Base-by-base conservation (phyloP, 495 filamentous ascomycete species). In the Glonium stellatum region DNA sequence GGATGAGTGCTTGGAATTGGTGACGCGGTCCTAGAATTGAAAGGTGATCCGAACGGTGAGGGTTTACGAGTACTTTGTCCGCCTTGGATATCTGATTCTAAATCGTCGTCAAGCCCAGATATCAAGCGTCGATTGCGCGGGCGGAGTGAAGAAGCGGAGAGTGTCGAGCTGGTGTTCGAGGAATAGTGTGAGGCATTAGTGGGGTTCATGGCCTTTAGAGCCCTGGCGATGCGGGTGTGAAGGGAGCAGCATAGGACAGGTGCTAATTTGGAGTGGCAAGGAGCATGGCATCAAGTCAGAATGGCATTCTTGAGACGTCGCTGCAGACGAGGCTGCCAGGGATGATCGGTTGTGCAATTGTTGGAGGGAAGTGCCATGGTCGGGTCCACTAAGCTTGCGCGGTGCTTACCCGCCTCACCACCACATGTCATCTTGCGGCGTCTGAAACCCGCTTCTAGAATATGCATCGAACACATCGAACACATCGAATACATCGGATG, bases 91-190 rank as follows among this genome's bases (percentile, higher is more conserved):
- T 23, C 34, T 52, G 47, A 39, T 12, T 70, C 58, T 34, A 57
- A 61, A 47, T 66, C 68, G 57, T 72, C 72, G 41, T 70, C 68
- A 27, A 75, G 63, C 9, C 67, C 66, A n/a, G 72, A 73, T 31
- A 75, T 73, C 54, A 75, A 61, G 25, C 72, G 68, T 13, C 67
- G 64, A 18, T 63, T 67, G 5, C 72, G 68, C 1, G 72, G 71
- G 15, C 72, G 65, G 12, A 75, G 60, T 8, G 69, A 62, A 8
- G 72, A 70, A 23, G 69, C 58, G 47, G 60, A 41, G n/a, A 41
- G 60, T 19, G 57, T 66, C 19, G 67, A 66, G 63, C 66, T 69
- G 51, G 46, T 67, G 46, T 59, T 64, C 34, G 63, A 64, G 39
- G 60, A 57, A 31, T n/a, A 18, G 49, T 53, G 50, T 42, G 63